A percentile compares a stretch with the other conserved stretches of the same genome.
Evolutionary conservation across 2,329 filamentous ascomycete species (phyloP).

Genomic region (Trichoderma breve): DNA sequence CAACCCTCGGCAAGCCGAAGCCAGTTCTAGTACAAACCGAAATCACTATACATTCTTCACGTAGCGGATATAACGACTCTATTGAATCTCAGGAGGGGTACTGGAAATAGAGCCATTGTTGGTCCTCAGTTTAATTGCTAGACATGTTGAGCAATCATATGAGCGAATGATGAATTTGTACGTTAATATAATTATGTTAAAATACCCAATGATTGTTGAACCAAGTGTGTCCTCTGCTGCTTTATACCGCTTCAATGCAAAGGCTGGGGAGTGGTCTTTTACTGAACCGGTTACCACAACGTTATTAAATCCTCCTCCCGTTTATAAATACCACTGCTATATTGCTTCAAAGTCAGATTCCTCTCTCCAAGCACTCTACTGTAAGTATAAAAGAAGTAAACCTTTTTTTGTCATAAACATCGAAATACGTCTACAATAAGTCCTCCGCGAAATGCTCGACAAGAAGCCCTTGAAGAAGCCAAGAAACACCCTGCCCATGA

Average conservation of each 20-base stretch:
- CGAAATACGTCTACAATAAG: background rate
- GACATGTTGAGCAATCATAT: slow-evolving; percentile 1
- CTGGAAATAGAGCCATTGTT: background rate
- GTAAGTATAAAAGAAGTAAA: background rate
- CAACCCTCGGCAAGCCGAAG: background rate
- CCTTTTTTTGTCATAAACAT: background rate
- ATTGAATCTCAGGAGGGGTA: slow-evolving; percentile 7
- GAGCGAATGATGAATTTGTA: background rate
- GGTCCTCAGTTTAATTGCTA: background rate
- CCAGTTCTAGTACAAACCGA: slow-evolving; percentile 9
- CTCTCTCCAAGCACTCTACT: background rate
- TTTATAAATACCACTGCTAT: background rate
- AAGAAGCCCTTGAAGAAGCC: background rate
- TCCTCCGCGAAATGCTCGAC: background rate
- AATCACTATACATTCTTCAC: slow-evolving; percentile 11
- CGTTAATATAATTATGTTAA: background rate
- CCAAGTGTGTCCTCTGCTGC: background rate
- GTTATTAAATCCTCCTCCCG: background rate
- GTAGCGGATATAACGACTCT: slow-evolving; percentile 11
- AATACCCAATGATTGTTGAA: background rate
- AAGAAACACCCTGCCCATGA: background rate
- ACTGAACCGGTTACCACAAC: background rate
- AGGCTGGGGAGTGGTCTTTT: background rate
- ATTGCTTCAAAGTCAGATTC: background rate
- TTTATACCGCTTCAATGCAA: background rate